Conservation (phyloP, 2,329 filamentous ascomycete genomes). For the Trichoderma asperellum region DNA sequence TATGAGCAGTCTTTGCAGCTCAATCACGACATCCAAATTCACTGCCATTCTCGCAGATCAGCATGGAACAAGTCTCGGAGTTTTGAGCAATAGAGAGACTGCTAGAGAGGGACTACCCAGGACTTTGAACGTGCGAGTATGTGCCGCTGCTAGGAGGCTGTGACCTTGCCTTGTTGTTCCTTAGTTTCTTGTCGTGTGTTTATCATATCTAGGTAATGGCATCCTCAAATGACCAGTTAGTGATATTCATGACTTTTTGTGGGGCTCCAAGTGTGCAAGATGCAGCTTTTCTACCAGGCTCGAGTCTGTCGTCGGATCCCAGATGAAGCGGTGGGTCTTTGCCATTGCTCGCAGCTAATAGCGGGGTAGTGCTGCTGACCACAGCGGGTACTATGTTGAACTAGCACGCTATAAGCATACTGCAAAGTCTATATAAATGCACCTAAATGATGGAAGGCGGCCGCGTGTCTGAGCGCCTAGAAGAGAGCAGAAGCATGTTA, state of each 20-base stretch:
- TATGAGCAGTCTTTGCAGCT: not conserved
- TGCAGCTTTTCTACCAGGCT: not conserved
- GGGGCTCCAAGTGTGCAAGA: not conserved
- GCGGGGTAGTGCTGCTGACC: constrained; percentile 2
- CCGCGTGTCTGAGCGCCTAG: not conserved
- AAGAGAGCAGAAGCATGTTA: not conserved
- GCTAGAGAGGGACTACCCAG: not conserved
- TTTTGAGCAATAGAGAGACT: not conserved
- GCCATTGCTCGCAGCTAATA: not conserved
- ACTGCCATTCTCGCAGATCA: not conserved
- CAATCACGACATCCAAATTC: not conserved
- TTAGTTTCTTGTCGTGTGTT: not conserved
- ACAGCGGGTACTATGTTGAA: too few relatives aligned
- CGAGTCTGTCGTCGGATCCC: not conserved
- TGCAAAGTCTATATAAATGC: not conserved
- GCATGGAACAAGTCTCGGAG: not conserved
- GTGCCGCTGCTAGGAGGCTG: not conserved
- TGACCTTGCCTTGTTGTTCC: not conserved
- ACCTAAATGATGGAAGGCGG: not conserved
- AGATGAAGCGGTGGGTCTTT: not conserved
- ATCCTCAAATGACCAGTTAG: not conserved
- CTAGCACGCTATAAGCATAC: not conserved
- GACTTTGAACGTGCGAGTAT: not conserved
- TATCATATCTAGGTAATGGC: not conserved
- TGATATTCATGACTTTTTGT: not conserved